Evolutionary conservation across 1,284 basidiomycete species (phyloP), one percentile per base, ranked within the genome.

Genomic region (Cerrena zonata): DNA sequence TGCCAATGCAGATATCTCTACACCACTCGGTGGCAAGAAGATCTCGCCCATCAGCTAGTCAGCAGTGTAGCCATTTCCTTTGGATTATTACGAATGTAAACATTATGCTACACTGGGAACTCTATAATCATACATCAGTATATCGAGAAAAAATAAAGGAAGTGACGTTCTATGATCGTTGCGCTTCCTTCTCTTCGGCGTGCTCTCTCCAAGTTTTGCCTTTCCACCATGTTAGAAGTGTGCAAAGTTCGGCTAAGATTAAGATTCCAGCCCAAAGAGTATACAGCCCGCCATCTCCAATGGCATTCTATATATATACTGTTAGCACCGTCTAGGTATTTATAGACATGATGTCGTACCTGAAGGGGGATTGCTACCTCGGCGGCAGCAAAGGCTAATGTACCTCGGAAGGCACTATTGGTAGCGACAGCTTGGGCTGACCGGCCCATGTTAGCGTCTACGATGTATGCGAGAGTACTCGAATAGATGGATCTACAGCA

Each of bases 391-490:
- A 91, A 86, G 13, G 86, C 90, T 2, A 77, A 71, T 2, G 82
- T 45, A 1, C 89, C 87, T 37, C 89, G 76, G 65, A 86, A 86
- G 23, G 70, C 74, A 53, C 84, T 86, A 62, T 91, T 91, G 15
- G 75, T 68, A 0, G 88, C 84, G 4, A 87, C 79, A 2, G 85
- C 86, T 13, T 77, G 79, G 1, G 82, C 79, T 0, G 85, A 85
- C 18, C 86, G 76, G 4, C 90, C 89, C 2, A 72, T 69, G 61
- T 91, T 91, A 2, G 86, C 80, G 61, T 92, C 89, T 5, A 89
- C 84, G 45, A 89, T 74, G 59, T 89, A 90, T 0, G 86, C 80
- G 27, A 91, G 68, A 1, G 84, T 83, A 54, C 81, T 83, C 13
- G 83, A 48, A 52, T 51, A 66, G 25, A 58, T 53, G n/a, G 47